A percentile compares a stretch with the other conserved stretches of the same genome.
Conservation (phyloP, 805 yeast genomes). For the Isabelozyma pseudorhagii region DNA sequence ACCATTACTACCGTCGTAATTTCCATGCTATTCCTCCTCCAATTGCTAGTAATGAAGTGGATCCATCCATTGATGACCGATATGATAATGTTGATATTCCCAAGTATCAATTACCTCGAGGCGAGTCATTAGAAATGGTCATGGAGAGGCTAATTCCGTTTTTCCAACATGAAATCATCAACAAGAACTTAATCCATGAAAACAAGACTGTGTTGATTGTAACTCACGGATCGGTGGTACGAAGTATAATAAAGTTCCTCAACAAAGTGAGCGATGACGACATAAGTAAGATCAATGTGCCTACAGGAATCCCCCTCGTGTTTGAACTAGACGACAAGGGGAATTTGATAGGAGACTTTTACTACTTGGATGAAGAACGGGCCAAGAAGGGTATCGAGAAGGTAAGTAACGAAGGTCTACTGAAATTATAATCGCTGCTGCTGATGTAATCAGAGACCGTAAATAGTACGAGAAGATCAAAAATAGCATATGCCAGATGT, state of each 20-base stretch:
- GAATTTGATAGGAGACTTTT: conserved; percentile 22
- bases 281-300: conserved; percentile 38
- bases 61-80: conserved; percentile 33
- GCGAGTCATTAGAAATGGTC: conserved; percentile 38
- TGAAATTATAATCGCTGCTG: background rate
- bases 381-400: conserved; percentile 37
- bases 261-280: conserved; percentile 33
- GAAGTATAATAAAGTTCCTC: conserved; percentile 38
- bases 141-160: conserved; percentile 40
- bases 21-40: conserved; percentile 37
- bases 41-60: conserved; percentile 16
- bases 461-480: background rate
- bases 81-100: conserved; percentile 21
- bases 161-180: conserved; percentile 25
- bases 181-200: conserved; percentile 16
- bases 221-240: conserved; percentile 42
- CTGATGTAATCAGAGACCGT: background rate
- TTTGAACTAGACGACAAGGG: conserved; percentile 36
- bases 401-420: conserved; percentile 25
- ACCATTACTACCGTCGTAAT: conserved; percentile 35
- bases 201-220: conserved; percentile 34
- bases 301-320: conserved; percentile 44
- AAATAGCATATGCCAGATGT: background rate
- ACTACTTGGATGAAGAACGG: conserved; percentile 39
- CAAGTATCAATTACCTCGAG: conserved; percentile 27